phyloP scores from a whole-genome alignment of 495 filamentous ascomycete species.

The Lindgomyces ingoldianus region DNA sequence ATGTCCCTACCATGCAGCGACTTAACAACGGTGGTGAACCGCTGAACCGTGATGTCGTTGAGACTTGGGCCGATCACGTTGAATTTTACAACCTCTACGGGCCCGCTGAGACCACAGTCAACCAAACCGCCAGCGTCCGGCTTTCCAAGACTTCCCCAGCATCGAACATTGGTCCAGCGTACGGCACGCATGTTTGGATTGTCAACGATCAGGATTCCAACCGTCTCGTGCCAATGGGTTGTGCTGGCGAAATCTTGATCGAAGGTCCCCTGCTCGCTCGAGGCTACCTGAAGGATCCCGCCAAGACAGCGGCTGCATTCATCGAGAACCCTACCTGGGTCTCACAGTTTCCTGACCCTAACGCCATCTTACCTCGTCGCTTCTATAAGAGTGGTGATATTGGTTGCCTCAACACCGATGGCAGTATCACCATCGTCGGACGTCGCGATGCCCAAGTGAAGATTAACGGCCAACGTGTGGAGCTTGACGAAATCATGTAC shows the following conservation, averaged over 20 bases:
- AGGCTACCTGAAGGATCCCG: slow-evolving; percentile 46
- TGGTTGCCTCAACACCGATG: slow-evolving; percentile 42
- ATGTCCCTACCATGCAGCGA: slow-evolving; percentile 18
- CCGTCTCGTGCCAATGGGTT: slow-evolving; percentile 48
- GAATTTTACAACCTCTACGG: slow-evolving; percentile 28
- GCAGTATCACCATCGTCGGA: slow-evolving; percentile 48
- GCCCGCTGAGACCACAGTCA: slow-evolving; percentile 19
- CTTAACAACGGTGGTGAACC: slow-evolving; percentile 39
- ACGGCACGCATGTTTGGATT: slow-evolving; percentile 30
- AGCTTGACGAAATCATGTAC: slow-evolving; percentile 47
- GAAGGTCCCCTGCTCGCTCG: slow-evolving; percentile 48
- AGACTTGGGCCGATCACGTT: slow-evolving; percentile 21
- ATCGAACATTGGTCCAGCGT: slow-evolving; percentile 47
- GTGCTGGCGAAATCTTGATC: slow-evolving; percentile 52
- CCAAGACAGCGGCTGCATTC: slow-evolving; percentile 41
- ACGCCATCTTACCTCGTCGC: slow-evolving; percentile 18
- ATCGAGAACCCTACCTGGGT: slow-evolving; percentile 34
- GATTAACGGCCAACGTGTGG: slow-evolving; percentile 51
- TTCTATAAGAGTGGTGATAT: slow-evolving; percentile 51
- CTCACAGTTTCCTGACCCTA: not conserved
- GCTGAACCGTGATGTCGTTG: slow-evolving; percentile 14
- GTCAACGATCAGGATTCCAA: slow-evolving; percentile 46
- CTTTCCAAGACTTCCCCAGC: slow-evolving; percentile 36
- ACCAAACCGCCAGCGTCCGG: slow-evolving; percentile 13
- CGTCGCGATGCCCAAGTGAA: slow-evolving; percentile 54